A percentile compares a stretch with the other conserved stretches of the same genome.
These are phyloP conservation scores for Colletotrichum sp. DNA, from an alignment of 2,329 filamentous ascomycete genomes.

Conservation along the genomic window DNA sequence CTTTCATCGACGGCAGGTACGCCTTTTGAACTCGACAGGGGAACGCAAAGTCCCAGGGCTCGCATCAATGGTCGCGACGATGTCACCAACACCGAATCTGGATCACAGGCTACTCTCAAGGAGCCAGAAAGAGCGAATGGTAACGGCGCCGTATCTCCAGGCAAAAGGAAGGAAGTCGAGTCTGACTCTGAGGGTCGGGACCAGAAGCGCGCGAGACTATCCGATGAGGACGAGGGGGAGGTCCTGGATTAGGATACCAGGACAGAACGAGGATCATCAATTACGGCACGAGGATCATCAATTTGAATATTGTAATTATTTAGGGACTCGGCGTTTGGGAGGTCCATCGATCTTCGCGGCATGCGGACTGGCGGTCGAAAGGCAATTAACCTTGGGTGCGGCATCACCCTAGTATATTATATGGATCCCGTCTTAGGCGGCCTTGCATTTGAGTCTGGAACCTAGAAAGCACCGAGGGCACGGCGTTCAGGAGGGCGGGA, in stretches of 20 bases:
- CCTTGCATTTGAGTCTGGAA: neutral
- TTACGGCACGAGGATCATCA: neutral
- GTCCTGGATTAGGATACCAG: constrained; percentile 26
- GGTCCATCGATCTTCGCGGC: neutral
- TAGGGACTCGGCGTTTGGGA: constrained; percentile 9
- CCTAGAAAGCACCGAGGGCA: neutral
- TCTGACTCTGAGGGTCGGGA: constrained; percentile 38
- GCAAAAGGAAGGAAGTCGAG: constrained; percentile 48
- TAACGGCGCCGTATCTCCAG: constrained; percentile 36
- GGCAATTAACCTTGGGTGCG: neutral
- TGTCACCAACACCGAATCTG: constrained; percentile 33
- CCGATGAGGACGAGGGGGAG: constrained; percentile 53
- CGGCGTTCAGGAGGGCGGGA: neutral
- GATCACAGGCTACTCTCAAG: constrained; percentile 37
- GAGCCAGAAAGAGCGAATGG: constrained; percentile 26
- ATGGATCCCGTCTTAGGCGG: neutral
- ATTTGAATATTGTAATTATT: constrained; percentile 7
- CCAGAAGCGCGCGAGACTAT: constrained; percentile 48
- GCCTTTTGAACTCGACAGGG: constrained; percentile 50
- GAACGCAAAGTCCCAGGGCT: constrained; percentile 51
- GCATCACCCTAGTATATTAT: constrained; percentile 2
- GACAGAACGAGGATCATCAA: neutral
- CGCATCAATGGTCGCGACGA: constrained; percentile 44
- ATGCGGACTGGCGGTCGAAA: neutral
- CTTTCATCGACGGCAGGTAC: constrained; percentile 55